Evolutionary conservation across 176 grass and related monocot species (phyloP).

Genomic region (Aegilops speltoides): DNA sequence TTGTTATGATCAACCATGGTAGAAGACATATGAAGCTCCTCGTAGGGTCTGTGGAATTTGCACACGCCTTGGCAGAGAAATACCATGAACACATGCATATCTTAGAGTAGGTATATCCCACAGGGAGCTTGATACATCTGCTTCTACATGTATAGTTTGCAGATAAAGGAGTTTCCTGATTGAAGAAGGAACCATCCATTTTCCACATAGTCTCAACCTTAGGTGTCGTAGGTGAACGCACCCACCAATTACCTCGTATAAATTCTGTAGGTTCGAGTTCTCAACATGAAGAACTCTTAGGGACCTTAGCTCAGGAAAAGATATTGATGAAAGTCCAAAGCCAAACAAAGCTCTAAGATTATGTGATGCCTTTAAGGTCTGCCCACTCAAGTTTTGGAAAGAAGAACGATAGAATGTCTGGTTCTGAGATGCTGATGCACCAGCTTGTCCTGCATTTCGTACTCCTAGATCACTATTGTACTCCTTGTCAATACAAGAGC

Average conservation of each 20-base stretch:
- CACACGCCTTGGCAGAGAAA: not conserved
- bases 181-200: not conserved
- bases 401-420: too few species aligned
- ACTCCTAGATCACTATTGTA: too few species aligned
- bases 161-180: not conserved
- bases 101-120: constrained; percentile 36
- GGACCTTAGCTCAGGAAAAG: too few species aligned
- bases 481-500: too few species aligned
- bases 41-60: too few species aligned
- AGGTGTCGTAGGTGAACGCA: not conserved
- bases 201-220: not conserved
- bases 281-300: not conserved
- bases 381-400: too few species aligned
- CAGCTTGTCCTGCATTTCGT: not conserved
- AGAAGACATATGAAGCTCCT: too few species aligned
- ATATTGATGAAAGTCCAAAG: too few species aligned
- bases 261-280: not conserved
- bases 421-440: not conserved
- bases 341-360: too few species aligned
- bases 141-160: not conserved
- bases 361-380: too few species aligned
- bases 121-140: constrained; percentile 12
- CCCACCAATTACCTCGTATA: not conserved
- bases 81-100: not conserved
- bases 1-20: too few species aligned